phyloP scores from a whole-genome alignment of 2,329 filamentous ascomycete genomes.

The Metarhizium anisopliae region DNA sequence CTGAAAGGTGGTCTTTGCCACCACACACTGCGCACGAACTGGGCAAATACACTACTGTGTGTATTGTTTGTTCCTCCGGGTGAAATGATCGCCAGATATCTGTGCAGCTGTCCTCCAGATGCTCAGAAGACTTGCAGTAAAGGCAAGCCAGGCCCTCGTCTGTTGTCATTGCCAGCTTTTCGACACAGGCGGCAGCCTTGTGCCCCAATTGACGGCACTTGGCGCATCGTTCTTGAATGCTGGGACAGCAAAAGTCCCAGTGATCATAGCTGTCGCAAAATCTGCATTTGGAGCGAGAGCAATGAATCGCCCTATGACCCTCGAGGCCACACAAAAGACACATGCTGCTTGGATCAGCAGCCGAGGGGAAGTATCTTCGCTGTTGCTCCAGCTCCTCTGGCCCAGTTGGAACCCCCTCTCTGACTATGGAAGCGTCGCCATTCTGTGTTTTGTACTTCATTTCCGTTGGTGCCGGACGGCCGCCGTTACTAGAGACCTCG shows the following conservation, averaged over 20 bases:
- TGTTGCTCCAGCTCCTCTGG: constrained; percentile 30
- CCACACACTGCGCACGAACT: constrained; percentile 50
- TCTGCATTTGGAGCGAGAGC: constrained; percentile 37
- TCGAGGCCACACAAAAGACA: constrained; percentile 43
- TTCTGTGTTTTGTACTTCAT: neutral
- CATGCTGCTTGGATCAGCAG: constrained; percentile 30
- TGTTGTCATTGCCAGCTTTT: constrained; percentile 44
- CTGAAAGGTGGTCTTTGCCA: constrained; percentile 42
- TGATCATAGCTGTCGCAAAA: constrained; percentile 39
- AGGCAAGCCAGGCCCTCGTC: constrained; percentile 50
- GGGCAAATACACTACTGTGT: constrained; percentile 40
- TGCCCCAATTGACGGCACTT: constrained; percentile 60
- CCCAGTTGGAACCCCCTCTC: constrained; percentile 16
- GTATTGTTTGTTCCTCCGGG: constrained; percentile 28
- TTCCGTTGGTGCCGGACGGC: neutral
- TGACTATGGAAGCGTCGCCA: constrained; percentile 7
- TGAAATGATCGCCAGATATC: constrained; percentile 51
- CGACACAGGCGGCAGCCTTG: constrained; percentile 36
- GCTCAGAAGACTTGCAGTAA: constrained; percentile 45
- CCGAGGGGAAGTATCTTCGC: constrained; percentile 42
- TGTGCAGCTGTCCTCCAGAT: constrained; percentile 52
- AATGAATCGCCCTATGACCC: constrained; percentile 36
- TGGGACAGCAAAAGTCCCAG: constrained; percentile 41
- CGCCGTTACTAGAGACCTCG: constrained; percentile 1
- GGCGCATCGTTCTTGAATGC: constrained; percentile 36